Percentiles rank a stretch among this genome's conserved stretches.
Evolutionary conservation across 768 basidiomycete genomes (phyloP).

Genomic region (Mycena albidolilacea): DNA sequence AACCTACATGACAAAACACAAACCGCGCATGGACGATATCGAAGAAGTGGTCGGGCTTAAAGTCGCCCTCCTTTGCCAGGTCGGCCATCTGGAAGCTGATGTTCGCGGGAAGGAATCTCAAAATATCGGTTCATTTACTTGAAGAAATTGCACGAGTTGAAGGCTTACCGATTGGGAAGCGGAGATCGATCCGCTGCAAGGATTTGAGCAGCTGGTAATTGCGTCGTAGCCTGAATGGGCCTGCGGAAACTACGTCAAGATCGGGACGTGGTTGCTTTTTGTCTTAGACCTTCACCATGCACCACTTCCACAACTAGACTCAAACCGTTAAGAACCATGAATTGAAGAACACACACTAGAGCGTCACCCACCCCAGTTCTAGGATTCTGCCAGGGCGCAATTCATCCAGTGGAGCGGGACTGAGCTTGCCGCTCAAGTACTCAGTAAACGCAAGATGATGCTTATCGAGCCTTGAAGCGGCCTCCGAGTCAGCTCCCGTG

Average conservation of each 20-base stretch:
- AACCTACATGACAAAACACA: constrained; percentile 6
- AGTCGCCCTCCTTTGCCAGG: background rate
- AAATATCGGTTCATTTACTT: background rate
- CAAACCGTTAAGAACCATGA: background rate
- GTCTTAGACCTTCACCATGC: background rate
- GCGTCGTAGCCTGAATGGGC: constrained; percentile 14
- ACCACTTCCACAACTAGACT: constrained; percentile 6
- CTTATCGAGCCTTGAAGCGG: background rate
- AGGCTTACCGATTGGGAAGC: constrained; percentile 2
- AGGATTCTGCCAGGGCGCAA: background rate
- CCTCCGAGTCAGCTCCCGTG: background rate
- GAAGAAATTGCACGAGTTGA: background rate
- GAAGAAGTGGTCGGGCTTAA: background rate
- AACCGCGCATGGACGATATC: constrained; percentile 19
- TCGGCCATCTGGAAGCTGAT: constrained; percentile 1
- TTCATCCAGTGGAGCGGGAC: background rate
- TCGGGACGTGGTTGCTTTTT: background rate
- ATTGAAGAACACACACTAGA: background rate
- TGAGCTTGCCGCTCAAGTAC: background rate
- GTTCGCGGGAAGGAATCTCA: constrained; percentile 6
- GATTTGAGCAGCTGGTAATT: constrained; percentile 10
- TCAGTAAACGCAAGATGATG: background rate
- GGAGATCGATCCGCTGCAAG: constrained; percentile 9
- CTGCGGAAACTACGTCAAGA: background rate
- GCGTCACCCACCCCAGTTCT: background rate